Evolutionary conservation across 1,139 yeast genomes (phyloP), one percentile per base, ranked within the genome.

Genomic region (Zygosaccharomyces sapae): DNA sequence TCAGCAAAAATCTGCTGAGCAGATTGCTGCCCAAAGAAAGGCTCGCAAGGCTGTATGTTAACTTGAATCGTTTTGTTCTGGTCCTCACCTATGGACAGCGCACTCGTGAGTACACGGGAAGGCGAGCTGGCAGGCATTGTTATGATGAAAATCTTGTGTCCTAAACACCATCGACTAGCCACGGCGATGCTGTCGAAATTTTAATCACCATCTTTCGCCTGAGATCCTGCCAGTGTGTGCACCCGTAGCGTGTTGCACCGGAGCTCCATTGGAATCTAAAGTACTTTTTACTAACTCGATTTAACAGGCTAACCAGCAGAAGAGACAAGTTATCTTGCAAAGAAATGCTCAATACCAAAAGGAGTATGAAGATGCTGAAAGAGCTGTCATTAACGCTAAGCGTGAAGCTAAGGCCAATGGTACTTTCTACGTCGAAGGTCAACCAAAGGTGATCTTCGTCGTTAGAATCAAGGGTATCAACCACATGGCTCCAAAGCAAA

Each of bases 171-270:
- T 77, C 79, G 88, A 81, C 94, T 84, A 85, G 94, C 87, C 70
- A 60, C 65, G 79, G 88, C 96, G 66, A 84, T 89, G 96, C 71
- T 83, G 96, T 87, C 90, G 83, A 54, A 31, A 54, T 55, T 81
- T 78, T 73, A 85, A 84, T 83, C 88, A 89, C 97, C 97, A 89
- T 89, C 97, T 89, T 89, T 89, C 97, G 96, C 76, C 97, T 89
- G 97, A 89, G 69, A 48, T 29, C 38, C 33, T 42, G 41, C 36
- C 33, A 22, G 27, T 27, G 20, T 38, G 20, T 24, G 33, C 22
- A 12, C 13, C 24, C 18, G 25, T 22, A 22, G 25, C 25, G 25
- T 22, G 25, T 22, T 22, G 25, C 9, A 22, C 25, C 25, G 25
- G 25, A 22, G 25, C 25, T 22, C 25, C 9, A 22, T 22, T 7